phyloP scores from a whole-genome alignment of 2,329 filamentous ascomycete species.

The Diaporthe caulivora region DNA sequence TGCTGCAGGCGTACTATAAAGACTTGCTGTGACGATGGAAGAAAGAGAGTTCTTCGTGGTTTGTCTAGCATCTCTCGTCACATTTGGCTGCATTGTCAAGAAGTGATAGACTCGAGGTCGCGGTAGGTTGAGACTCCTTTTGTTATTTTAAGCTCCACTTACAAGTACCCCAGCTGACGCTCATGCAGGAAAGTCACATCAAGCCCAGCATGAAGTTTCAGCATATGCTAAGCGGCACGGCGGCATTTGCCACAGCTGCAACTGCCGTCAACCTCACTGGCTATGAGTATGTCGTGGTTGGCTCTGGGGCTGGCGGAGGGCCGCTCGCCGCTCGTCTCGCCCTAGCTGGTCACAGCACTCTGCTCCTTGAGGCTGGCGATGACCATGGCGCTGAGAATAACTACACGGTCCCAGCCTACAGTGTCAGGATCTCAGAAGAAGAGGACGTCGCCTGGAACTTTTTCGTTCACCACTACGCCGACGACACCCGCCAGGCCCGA shows the following conservation, averaged over 20 bases:
- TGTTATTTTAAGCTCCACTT: neutral
- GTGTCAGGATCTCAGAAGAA: conserved; percentile 4
- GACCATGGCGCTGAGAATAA: conserved; percentile 53
- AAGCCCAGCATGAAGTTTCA: conserved; percentile 27
- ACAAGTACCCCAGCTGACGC: neutral
- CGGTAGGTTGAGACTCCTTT: neutral
- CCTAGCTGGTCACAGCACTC: conserved; percentile 61
- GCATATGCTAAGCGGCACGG: neutral
- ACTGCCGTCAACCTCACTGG: conserved; percentile 43
- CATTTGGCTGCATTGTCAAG: conserved; percentile 16
- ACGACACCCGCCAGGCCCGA: conserved; percentile 37
- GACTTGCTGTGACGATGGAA: conserved; percentile 7
- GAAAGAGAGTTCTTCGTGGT: neutral
- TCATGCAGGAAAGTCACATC: conserved; percentile 6
- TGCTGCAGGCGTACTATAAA: neutral
- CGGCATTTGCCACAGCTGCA: conserved; percentile 16
- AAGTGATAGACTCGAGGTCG: conserved; percentile 13
- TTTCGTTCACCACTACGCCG: conserved; percentile 36
- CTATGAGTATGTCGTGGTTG: conserved; percentile 67
- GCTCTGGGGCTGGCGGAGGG: conserved; percentile 62
- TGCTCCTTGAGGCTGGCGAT: conserved; percentile 65
- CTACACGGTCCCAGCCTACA: conserved; percentile 44
- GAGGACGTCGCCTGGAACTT: conserved; percentile 28
- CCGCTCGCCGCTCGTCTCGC: conserved; percentile 63
- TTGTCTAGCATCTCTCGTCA: conserved; percentile 7